Percentiles rank a stretch among this genome's conserved stretches.
Evolutionary conservation across 495 filamentous ascomycete genomes (phyloP).

Genomic region (Talaromyces trachyspermus): DNA sequence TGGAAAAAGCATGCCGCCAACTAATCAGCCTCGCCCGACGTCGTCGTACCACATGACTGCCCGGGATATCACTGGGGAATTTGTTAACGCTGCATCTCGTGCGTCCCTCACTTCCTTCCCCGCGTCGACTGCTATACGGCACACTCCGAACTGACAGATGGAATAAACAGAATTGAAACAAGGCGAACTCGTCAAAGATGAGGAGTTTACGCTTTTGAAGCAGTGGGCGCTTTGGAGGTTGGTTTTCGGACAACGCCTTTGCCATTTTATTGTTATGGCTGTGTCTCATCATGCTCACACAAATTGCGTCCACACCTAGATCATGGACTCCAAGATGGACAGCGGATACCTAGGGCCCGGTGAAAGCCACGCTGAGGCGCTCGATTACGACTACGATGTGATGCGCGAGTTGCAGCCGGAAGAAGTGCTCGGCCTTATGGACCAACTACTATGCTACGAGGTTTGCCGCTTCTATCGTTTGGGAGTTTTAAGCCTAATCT

Average conservation of each 20-base stretch:
- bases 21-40: slow-evolving; percentile 27
- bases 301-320: slow-evolving; percentile 41
- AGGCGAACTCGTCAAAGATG: slow-evolving; percentile 90
- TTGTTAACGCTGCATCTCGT: slow-evolving; percentile 64
- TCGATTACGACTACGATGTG: slow-evolving; percentile 83
- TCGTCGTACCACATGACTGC: slow-evolving; percentile 44
- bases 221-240: slow-evolving; percentile 92
- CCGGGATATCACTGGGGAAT: slow-evolving; percentile 72
- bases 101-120: slow-evolving; percentile 17
- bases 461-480: slow-evolving; percentile 30
- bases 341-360: slow-evolving; percentile 72
- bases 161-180: slow-evolving; percentile 42
- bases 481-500: slow-evolving; percentile 1
- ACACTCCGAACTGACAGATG: neutral
- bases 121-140: neutral
- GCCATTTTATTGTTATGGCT: neutral
- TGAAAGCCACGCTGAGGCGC: slow-evolving; percentile 49
- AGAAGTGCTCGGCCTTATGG: slow-evolving; percentile 88
- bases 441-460: slow-evolving; percentile 85
- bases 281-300: neutral
- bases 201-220: slow-evolving; percentile 88
- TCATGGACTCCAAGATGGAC: slow-evolving; percentile 99
- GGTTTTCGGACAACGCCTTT: no score
- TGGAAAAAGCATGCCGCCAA: no score
- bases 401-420: slow-evolving; percentile 59